Evolutionary conservation across 2,329 filamentous ascomycete genomes (phyloP).

Genomic region (Ophiostoma tasmaniense): DNA sequence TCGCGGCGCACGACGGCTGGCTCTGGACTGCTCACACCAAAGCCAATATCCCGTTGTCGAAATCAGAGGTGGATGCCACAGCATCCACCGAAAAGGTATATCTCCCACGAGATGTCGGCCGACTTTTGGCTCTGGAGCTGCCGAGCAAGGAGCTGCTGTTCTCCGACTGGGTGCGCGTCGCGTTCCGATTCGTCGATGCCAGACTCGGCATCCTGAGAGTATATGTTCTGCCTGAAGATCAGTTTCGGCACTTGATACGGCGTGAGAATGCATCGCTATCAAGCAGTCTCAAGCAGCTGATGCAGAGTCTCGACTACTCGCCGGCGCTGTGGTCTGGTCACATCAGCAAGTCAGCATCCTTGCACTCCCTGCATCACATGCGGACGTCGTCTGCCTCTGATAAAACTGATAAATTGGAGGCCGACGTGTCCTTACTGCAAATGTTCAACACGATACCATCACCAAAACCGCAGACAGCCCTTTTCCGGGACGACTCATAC

Average conservation of each 20-base stretch:
- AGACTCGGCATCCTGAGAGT: slow-evolving; percentile 27
- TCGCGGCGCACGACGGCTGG: neutral
- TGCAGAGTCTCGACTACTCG: slow-evolving; percentile 49
- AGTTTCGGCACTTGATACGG: slow-evolving; percentile 44
- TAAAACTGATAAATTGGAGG: neutral
- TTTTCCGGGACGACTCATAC: slow-evolving; percentile 38
- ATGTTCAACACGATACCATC: slow-evolving; percentile 68
- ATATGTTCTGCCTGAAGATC: slow-evolving; percentile 59
- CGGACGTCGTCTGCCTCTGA: neutral
- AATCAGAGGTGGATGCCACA: neutral
- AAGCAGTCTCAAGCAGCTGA: slow-evolving; percentile 38
- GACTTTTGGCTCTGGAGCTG: neutral
- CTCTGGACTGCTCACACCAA: neutral
- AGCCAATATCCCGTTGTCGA: neutral
- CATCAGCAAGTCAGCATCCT: neutral
- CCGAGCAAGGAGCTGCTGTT: neutral
- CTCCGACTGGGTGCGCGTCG: neutral
- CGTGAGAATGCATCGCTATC: slow-evolving; percentile 38
- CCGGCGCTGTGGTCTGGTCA: slow-evolving; percentile 45
- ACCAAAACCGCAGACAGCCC: slow-evolving; percentile 47
- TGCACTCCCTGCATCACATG: slow-evolving; percentile 1
- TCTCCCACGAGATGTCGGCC: neutral
- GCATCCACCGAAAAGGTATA: neutral
- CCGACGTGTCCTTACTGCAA: slow-evolving; percentile 48
- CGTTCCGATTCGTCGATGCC: neutral